Evolutionary conservation across 176 grass and related monocot genomes (phyloP), one percentile per base, ranked within the genome.

Genomic region (Oryza officinalis): DNA sequence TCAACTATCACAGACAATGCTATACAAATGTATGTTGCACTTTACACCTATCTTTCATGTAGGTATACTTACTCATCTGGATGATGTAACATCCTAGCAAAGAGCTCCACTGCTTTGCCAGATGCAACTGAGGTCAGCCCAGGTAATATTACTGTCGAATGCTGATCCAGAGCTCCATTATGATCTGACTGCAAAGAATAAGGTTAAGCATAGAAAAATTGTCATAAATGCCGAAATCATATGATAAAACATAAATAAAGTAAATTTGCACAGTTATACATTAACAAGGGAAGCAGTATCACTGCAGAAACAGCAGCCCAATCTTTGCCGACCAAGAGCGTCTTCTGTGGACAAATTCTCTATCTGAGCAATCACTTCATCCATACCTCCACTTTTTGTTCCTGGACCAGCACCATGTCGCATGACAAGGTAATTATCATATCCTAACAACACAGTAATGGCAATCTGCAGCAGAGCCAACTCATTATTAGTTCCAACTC

Each of bases 361-460:
- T 49, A 50, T 83, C 77, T 73, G 69, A 81, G 71, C 41, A 81
- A 61, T 74, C 40, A 80, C 46, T 72, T 77, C 75, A 87, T 78
- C 74, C 11, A 46, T 68, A 77, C 10, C 75, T 65, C 83, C 78
- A 78, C 44, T 63, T 68, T 23, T 89, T 67, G 47, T 41, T 78
- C 73, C 78, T 65, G 82, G 87, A 80, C 93, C 79, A 86, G 96
- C 87, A 76, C 96, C 96, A 85, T 98, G 96, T 71, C 96, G 87
- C 96, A 98, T 98, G 67, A 98, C 96, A 65, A 98, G 77, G 77
- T 98, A 98, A 90, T 74, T 95, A 79, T 93, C 91, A 86, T 80
- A 83, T 78, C 93, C 93, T 78, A 98, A 69, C 78, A 91, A 85
- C 73, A 89, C 80, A 45, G 93, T 92, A 31, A 98, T 92, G 74